Evolutionary conservation across 2,329 filamentous ascomycete species (phyloP), one percentile per base, ranked within the genome.

Genomic region (Diaporthe capsici): DNA sequence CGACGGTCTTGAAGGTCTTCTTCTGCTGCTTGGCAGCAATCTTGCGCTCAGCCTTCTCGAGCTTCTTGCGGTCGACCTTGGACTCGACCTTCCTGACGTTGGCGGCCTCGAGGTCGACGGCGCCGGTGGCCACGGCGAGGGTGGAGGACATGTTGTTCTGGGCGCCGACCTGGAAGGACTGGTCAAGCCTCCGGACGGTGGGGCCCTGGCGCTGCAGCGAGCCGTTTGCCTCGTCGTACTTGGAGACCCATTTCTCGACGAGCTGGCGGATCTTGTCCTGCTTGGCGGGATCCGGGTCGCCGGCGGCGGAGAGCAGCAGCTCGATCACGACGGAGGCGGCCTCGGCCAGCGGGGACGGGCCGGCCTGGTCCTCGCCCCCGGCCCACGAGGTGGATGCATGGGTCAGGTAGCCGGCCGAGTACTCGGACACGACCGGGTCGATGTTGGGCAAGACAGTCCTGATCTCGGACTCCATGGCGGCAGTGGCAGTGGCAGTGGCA

Each of bases 21-120:
- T 98, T 98, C 87, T 95, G 97, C 87, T 98, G 97, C 88, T 99
- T 99, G 81, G 96, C 96, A 67, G 95, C 95, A 83, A 99, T 97
- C 88, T 99, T 99, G 79, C 94, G 91, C 86, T 99, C 97, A 1
- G 97, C 97, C 87, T 99, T 99, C 85, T 99, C 97, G 28, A 99
- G 92, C 90, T 99, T 99, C 93, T 98, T 99, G 83, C 93, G 93
- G 86, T 99, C 97, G 77, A 99, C 97, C 83, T 96, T 95, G 81
- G 96, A 98, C 87, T 99, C 97, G 75, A 99, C 94, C 87, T 98
- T 98, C 81, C 96, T 91, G 53, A 92, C 90, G 82, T 97, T 98
- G 82, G 96, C 95, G 74, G 96, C 97, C 85, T 99, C 97, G 37
- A 99, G 90, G 82, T 99, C 97, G 53, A 99, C 95, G 76, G 90